Base-by-base conservation (phyloP, 2,329 filamentous ascomycete species). In the Fusarium agapanthi region DNA sequence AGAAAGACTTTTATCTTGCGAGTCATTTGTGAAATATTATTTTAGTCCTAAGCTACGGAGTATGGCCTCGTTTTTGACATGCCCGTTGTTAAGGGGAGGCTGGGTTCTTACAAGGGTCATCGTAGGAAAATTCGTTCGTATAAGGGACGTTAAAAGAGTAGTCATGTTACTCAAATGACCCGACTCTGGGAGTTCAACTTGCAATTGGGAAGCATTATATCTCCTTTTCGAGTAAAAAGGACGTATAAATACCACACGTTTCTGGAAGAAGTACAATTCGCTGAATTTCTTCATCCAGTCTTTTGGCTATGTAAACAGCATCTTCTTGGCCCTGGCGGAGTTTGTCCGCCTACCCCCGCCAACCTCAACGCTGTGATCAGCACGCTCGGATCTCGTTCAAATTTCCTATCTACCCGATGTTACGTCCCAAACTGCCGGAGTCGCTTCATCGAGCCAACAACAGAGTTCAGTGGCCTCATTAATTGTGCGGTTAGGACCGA, bases 1-100 rank as follows among this genome's bases (percentile, higher is more conserved):
- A 65, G 9, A 12, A 62, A 16, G 6, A 71, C 60, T 32, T 70
- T 73, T 56, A 68, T 62, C 26, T 73, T 66, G 1, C 71, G 20
- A 11, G 54, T 58, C 50, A 73, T 72, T 22, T 71, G 62, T 5
- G 34, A 50, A 13, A 71, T 41, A 16, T 67, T 73, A 5, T 59
- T 44, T 38, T 24, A 45, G 2, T 40, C 67, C 41, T 51, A 71
- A 5, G 43, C 47, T 15, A 47, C 50, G n/a, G n/a, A 0, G 6
- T 34, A 34, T 16, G 16, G 63, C 55, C n/a, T 51, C 26, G 20
- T 41, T 43, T 40, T 28, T 28, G 18, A 9, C 14, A 2, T 20
- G 15, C 40, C 24, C 10, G 4, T 26, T 41, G 11, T 30, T 22
- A 18, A 18, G 28, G 28, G 20, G 34, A 30, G 41, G 26, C 1